These are phyloP conservation scores for Clonostachys solani DNA, from an alignment of 2,329 filamentous ascomycete genomes.

Conservation along the genomic window DNA sequence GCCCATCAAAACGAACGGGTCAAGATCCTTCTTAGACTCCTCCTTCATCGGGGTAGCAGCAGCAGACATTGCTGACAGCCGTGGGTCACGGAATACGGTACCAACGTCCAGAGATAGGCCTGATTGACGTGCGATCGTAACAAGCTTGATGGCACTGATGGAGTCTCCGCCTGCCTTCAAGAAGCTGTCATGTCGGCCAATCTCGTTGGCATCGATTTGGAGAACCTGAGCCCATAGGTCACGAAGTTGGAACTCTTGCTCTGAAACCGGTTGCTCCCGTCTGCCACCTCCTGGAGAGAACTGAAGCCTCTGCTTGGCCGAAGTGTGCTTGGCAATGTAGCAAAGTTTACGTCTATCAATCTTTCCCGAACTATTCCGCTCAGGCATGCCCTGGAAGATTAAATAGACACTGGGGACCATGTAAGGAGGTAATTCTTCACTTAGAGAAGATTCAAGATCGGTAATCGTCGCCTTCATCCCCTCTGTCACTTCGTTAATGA, in stretches of 20 bases:
- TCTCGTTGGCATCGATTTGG: slow-evolving; percentile 14
- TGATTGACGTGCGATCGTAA: slow-evolving; percentile 25
- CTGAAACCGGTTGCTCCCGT: slow-evolving; percentile 16
- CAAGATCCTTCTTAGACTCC: background rate
- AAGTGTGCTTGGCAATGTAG: slow-evolving; percentile 6
- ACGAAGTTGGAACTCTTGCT: slow-evolving; percentile 24
- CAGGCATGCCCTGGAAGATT: slow-evolving; percentile 14
- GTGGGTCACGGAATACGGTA: slow-evolving; percentile 31
- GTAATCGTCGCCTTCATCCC: background rate
- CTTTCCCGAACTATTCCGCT: slow-evolving; percentile 16
- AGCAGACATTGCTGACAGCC: slow-evolving; percentile 32
- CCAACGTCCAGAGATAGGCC: slow-evolving; percentile 31
- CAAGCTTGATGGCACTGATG: slow-evolving; percentile 37
- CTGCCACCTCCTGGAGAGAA: background rate
- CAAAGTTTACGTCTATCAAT: slow-evolving; percentile 19
- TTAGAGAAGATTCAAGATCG: background rate
- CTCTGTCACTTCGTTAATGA: background rate
- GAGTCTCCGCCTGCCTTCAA: slow-evolving; percentile 40
- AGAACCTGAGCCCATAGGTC: slow-evolving; percentile 24
- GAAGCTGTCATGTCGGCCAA: slow-evolving; percentile 29
- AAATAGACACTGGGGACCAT: slow-evolving; percentile 27
- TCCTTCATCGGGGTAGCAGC: background rate
- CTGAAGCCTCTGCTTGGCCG: slow-evolving; percentile 7
- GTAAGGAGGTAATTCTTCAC: slow-evolving; percentile 7
- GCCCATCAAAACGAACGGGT: background rate